Evolutionary conservation across 2,329 filamentous ascomycete genomes (phyloP).

Genomic region (Davidsoniella neocaledoniae): DNA sequence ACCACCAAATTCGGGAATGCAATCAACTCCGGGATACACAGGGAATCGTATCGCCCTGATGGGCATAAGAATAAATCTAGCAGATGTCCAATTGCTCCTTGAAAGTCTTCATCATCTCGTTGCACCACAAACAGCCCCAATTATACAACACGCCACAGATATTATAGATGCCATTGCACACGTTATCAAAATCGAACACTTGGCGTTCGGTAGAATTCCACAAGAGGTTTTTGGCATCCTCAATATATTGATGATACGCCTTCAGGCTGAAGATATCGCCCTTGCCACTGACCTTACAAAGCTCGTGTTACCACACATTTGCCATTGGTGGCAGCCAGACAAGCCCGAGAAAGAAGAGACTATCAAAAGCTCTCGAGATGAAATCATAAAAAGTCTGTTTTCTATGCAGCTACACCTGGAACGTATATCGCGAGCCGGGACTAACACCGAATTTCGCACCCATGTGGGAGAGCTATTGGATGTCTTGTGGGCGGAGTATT

Average conservation of each 20-base stretch:
- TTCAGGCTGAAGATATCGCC: conserved; percentile 49
- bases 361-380: conserved; percentile 50
- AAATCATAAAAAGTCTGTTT: conserved; percentile 59
- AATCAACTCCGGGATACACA: conserved; percentile 3
- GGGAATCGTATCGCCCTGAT: conserved; percentile 6
- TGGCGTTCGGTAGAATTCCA: conserved; percentile 46
- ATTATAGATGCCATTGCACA: conserved; percentile 14
- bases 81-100: conserved; percentile 33
- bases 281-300: conserved; percentile 43
- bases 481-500: conserved; percentile 62
- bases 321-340: conserved; percentile 62
- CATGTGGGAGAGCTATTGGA: conserved; percentile 51
- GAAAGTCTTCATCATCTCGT: conserved; percentile 49
- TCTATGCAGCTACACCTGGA: conserved; percentile 48
- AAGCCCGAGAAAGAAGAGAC: conserved; percentile 42
- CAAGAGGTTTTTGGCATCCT: conserved; percentile 59
- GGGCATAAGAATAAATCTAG: conserved; percentile 13
- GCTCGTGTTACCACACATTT: conserved; percentile 53
- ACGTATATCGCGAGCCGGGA: conserved; percentile 29
- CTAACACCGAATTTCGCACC: conserved; percentile 23
- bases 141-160: conserved; percentile 18
- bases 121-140: conserved; percentile 49
- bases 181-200: conserved; percentile 42
- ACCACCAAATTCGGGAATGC: too few relatives aligned
- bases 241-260: conserved; percentile 50